phyloP scores from a whole-genome alignment of 2,329 filamentous ascomycete genomes.

The Fusarium pseudonygamai region DNA sequence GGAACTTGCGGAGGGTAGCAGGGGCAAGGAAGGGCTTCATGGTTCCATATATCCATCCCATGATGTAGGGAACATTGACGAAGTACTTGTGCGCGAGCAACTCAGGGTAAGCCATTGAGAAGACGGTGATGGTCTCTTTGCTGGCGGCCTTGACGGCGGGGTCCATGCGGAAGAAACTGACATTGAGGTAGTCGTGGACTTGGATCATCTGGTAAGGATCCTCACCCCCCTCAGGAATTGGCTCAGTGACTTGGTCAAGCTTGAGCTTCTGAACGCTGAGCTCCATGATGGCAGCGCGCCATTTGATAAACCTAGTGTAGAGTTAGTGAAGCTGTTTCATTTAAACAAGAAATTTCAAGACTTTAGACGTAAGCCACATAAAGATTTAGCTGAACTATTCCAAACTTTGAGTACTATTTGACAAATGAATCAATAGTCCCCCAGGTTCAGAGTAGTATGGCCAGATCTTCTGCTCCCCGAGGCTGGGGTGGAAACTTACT shows the following conservation, averaged over 20 bases:
- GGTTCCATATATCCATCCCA: slow-evolving; percentile 84
- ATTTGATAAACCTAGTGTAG: slow-evolving; percentile 78
- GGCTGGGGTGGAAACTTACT: slow-evolving; percentile 63
- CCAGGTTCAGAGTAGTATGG: background rate
- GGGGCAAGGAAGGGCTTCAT: slow-evolving; percentile 80
- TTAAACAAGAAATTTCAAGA: background rate
- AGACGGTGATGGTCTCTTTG: slow-evolving; percentile 82
- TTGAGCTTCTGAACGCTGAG: slow-evolving; percentile 79
- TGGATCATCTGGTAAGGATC: slow-evolving; percentile 93
- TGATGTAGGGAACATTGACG: slow-evolving; percentile 89
- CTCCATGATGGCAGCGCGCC: slow-evolving; percentile 93
- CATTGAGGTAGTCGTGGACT: slow-evolving; percentile 90
- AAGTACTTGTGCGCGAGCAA: slow-evolving; percentile 89
- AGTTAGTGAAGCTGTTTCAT: slow-evolving; percentile 16
- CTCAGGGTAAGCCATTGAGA: slow-evolving; percentile 88
- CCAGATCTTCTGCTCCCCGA: background rate
- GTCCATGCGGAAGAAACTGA: slow-evolving; percentile 87
- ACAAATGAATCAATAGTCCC: background rate
- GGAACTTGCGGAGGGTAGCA: slow-evolving; percentile 81
- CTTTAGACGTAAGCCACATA: background rate
- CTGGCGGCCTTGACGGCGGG: slow-evolving; percentile 78
- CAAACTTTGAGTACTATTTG: background rate
- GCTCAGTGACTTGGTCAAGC: slow-evolving; percentile 72
- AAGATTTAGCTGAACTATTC: background rate
- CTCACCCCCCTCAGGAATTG: slow-evolving; percentile 76